Percentiles rank a stretch among this genome's conserved stretches.
Conservation (phyloP, 768 basidiomycete genomes). For the Serendipita sp. region DNA sequence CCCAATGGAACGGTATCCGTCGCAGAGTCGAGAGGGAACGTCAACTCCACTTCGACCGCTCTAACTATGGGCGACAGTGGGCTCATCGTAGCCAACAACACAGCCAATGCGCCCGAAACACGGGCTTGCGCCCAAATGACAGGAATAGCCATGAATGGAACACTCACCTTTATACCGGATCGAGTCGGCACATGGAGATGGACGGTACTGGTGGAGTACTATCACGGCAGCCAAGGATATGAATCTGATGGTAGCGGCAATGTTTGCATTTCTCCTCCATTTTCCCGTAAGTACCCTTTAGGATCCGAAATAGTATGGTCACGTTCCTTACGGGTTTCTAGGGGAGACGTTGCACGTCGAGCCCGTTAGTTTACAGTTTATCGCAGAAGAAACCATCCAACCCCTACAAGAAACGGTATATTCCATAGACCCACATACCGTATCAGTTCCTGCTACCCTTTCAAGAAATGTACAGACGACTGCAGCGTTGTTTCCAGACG, state of each 20-base stretch:
- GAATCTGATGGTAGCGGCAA: background rate
- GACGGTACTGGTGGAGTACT: background rate
- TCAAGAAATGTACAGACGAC: background rate
- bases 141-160: background rate
- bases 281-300: background rate
- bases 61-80: background rate
- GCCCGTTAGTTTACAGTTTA: background rate
- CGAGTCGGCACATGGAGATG: background rate
- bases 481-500: background rate
- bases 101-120: background rate
- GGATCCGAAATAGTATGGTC: background rate
- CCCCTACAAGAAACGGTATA: background rate
- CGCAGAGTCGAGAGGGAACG: background rate
- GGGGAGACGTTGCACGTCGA: background rate
- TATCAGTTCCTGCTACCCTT: background rate
- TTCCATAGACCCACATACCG: background rate
- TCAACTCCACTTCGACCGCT: background rate
- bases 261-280: background rate
- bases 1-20: background rate
- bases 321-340: background rate
- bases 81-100: background rate
- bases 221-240: background rate
- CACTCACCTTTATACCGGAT: background rate
- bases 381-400: background rate
- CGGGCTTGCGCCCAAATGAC: background rate